A percentile compares a stretch with the other conserved stretches of the same genome.
phyloP scores from a whole-genome alignment of 345 rosid genomes.

The Litchi chinensis region DNA sequence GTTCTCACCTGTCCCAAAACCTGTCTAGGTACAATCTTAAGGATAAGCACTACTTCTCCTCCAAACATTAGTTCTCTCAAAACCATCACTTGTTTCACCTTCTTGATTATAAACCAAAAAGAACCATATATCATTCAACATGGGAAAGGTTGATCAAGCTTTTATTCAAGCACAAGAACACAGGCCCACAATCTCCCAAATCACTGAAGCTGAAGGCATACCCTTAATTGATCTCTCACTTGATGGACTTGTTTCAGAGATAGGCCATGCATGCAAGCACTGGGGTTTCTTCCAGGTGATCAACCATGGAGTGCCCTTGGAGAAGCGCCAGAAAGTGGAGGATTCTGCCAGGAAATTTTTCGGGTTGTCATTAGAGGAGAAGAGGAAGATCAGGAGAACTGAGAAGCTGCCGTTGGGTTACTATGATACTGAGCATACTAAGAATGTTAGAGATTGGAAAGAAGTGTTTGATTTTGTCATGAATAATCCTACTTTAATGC shows the following conservation, averaged over 20 bases:
- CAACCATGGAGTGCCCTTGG: slow-evolving; percentile 45
- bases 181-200: slow-evolving; percentile 27
- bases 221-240: slow-evolving; percentile 41
- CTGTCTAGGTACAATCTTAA: not conserved
- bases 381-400: slow-evolving; percentile 35
- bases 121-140: slow-evolving; percentile 13
- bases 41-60: no score
- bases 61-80: not conserved
- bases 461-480: slow-evolving; percentile 44
- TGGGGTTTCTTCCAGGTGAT: slow-evolving; percentile 51
- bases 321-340: slow-evolving; percentile 19
- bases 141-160: slow-evolving; percentile 38
- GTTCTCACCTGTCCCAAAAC: not conserved
- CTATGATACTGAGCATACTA: slow-evolving; percentile 44
- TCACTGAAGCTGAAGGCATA: slow-evolving; percentile 28
- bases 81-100: not conserved
- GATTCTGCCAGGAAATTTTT: slow-evolving; percentile 31
- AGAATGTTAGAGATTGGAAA: slow-evolving; percentile 58
- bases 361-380: slow-evolving; percentile 36
- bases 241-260: slow-evolving; percentile 26
- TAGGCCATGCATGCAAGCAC: slow-evolving; percentile 40
- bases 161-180: slow-evolving; percentile 40
- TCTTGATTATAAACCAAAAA: no score
- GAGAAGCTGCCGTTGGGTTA: slow-evolving; percentile 37
- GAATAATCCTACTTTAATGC: slow-evolving; percentile 20